A percentile compares a stretch with the other conserved stretches of the same genome.
phyloP scores from a whole-genome alignment of 176 grass and related monocot species.

The Bonia amplexicaulis region DNA sequence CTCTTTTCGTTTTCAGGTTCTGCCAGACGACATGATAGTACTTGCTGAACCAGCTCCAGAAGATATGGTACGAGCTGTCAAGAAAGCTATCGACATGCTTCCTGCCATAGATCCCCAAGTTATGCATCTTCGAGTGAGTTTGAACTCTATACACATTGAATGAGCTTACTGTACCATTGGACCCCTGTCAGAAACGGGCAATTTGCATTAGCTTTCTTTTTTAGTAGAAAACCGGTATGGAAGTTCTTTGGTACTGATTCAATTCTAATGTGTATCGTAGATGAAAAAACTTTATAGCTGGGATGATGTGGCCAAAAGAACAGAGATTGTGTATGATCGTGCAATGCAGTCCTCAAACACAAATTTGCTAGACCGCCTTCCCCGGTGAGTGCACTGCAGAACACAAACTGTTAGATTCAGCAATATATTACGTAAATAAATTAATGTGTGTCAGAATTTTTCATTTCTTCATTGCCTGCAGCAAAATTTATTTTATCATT shows the following conservation, averaged over 20 bases:
- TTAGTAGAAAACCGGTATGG: background rate
- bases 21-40: conserved; percentile 22
- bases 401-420: background rate
- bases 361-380: conserved; percentile 66
- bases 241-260: background rate
- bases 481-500: background rate
- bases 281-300: background rate
- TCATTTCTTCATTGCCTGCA: too few species aligned
- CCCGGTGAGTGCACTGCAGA: conserved; percentile 45
- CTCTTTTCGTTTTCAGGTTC: conserved; percentile 47
- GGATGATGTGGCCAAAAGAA: conserved; percentile 64
- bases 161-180: background rate
- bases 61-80: conserved; percentile 79
- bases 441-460: background rate
- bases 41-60: background rate
- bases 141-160: background rate
- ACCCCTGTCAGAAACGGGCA: background rate
- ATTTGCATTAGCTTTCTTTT: background rate
- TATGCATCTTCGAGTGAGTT: conserved; percentile 73
- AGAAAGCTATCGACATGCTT: conserved; percentile 77
- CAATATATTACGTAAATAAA: background rate
- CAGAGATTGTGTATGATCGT: conserved; percentile 74
- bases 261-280: background rate
- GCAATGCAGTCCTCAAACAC: conserved; percentile 54
- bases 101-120: conserved; percentile 72